Evolutionary conservation across 495 filamentous ascomycete genomes (phyloP).

Genomic region (Penicillium cosmopolitanum): DNA sequence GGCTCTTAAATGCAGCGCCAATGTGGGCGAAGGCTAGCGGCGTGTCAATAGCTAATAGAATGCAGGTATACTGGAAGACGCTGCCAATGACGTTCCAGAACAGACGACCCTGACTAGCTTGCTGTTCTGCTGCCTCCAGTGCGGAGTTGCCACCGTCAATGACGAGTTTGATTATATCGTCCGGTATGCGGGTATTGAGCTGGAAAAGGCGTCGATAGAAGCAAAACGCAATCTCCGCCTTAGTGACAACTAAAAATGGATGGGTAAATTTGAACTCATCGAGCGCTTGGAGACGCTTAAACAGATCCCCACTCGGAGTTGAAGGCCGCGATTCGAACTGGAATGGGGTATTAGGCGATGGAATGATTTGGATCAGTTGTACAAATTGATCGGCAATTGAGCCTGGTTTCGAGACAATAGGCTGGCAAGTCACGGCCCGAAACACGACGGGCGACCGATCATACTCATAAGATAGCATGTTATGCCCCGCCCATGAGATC

Average conservation of each 20-base stretch:
- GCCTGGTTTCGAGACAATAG: conserved; percentile 22
- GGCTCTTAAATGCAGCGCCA: conserved; percentile 26
- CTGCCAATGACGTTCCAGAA: conserved; percentile 41
- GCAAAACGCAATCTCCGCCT: conserved; percentile 36
- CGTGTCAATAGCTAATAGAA: conserved; percentile 36
- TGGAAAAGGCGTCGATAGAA: conserved; percentile 40
- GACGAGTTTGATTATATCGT: conserved; percentile 25
- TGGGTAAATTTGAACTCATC: conserved; percentile 21
- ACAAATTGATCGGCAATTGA: conserved; percentile 39
- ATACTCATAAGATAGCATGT: conserved; percentile 39
- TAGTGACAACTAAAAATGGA: conserved; percentile 37
- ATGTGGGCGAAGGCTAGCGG: conserved; percentile 29
- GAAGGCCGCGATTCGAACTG: conserved; percentile 20
- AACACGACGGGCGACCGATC: conserved; percentile 34
- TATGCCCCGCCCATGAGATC: conserved; percentile 37
- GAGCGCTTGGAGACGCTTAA: conserved; percentile 27
- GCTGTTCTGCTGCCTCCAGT: conserved; percentile 31
- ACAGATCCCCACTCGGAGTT: conserved; percentile 28
- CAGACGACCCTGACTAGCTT: conserved; percentile 29
- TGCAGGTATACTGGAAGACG: conserved; percentile 36
- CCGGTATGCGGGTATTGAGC: conserved; percentile 28
- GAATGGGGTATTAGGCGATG: conserved; percentile 33
- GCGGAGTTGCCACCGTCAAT: conserved; percentile 32
- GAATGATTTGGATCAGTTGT: conserved; percentile 34
- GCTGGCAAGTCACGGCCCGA: conserved; percentile 29